phyloP scores from a whole-genome alignment of 331 rosid genomes.

The Malus hybrid region DNA sequence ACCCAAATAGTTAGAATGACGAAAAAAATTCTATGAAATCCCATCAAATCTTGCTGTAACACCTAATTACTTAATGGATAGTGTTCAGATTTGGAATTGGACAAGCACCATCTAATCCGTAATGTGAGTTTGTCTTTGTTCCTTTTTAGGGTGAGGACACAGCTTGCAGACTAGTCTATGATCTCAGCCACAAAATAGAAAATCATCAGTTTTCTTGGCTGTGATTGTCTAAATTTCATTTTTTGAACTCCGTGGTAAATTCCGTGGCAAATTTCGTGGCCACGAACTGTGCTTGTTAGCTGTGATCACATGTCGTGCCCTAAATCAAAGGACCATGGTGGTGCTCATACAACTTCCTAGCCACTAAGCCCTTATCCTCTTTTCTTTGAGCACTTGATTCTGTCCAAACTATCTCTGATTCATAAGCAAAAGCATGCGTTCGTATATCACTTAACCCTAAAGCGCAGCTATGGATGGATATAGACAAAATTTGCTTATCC shows the following conservation, averaged over 20 bases:
- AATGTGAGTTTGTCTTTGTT: slow-evolving; percentile 4
- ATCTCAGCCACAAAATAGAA: slow-evolving; percentile 17
- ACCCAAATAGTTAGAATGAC: not conserved
- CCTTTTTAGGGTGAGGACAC: slow-evolving; percentile 9
- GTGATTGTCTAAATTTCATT: not conserved
- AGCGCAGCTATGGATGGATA: not conserved
- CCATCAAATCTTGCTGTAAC: not conserved
- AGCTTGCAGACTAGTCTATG: slow-evolving; percentile 1
- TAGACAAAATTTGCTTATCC: not conserved
- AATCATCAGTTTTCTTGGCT: not conserved
- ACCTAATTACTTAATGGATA: not conserved
- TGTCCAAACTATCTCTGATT: not conserved
- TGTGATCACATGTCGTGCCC: slow-evolving; percentile 34
- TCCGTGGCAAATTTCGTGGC: not conserved
- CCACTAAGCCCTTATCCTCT: slow-evolving; percentile 28
- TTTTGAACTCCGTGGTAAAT: not conserved
- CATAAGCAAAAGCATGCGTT: slow-evolving; percentile 9
- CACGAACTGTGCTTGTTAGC: slow-evolving; percentile 2
- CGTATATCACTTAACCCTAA: not conserved
- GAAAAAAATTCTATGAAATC: not conserved
- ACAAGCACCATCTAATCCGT: not conserved
- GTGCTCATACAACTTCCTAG: not conserved
- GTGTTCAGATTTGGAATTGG: not conserved
- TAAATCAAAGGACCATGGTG: not conserved
- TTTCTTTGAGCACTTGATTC: slow-evolving; percentile 10